Conservation (phyloP, 2,329 filamentous ascomycete genomes). For the Kalaharituber pfeilii region DNA sequence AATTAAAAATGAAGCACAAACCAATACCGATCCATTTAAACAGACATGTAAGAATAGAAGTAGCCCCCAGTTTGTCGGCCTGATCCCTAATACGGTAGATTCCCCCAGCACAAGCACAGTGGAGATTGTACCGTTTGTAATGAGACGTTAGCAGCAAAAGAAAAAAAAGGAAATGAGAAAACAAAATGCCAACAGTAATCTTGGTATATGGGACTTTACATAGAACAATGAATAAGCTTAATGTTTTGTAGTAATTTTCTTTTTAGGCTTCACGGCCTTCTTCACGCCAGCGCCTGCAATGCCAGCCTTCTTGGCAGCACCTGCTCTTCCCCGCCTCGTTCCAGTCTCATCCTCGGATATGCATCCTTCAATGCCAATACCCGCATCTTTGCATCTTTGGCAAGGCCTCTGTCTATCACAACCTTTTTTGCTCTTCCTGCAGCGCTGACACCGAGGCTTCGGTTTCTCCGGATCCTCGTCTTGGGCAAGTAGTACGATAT, state of each 20-base stretch:
- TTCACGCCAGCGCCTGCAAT: slow-evolving; percentile 15
- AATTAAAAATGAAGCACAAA: too few species aligned
- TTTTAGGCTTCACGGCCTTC: slow-evolving; percentile 20
- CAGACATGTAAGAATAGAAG: not conserved
- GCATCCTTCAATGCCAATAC: slow-evolving; percentile 81
- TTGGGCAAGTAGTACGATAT: not conserved
- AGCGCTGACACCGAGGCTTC: slow-evolving; percentile 93
- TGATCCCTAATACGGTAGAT: not conserved
- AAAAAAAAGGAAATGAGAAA: slow-evolving; percentile 2
- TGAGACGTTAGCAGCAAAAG: not conserved
- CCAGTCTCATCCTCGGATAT: slow-evolving; percentile 97
- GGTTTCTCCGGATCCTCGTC: slow-evolving; percentile 40
- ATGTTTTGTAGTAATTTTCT: slow-evolving; percentile 20
- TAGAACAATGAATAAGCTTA: not conserved
- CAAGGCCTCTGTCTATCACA: slow-evolving; percentile 94
- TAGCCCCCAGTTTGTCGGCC: too few species aligned
- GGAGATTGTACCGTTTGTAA: not conserved
- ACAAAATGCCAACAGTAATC: not conserved
- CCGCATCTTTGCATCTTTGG: slow-evolving; percentile 86
- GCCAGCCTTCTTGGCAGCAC: slow-evolving; percentile 43
- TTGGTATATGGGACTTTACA: not conserved
- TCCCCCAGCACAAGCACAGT: not conserved
- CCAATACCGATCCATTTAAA: slow-evolving; percentile 12
- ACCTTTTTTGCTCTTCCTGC: slow-evolving; percentile 98
- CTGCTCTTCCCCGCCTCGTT: slow-evolving; percentile 74